A percentile compares a stretch with the other conserved stretches of the same genome.
Evolutionary conservation across 176 grass and related monocot species (phyloP).

Genomic region (Rhynchospora pubera): DNA sequence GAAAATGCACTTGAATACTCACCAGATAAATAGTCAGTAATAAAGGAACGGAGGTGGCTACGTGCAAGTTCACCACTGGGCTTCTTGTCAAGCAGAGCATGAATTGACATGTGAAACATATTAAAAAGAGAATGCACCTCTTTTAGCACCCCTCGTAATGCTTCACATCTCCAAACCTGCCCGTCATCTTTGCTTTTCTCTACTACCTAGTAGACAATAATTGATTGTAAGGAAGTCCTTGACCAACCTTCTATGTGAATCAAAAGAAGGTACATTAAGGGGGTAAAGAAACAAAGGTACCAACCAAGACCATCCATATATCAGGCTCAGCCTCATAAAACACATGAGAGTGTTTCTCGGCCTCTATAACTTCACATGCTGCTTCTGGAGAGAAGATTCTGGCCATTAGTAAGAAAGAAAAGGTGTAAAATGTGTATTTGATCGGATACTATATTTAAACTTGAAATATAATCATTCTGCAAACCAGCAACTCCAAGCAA

Average conservation of each 20-base stretch:
- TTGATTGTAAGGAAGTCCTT: slow-evolving; percentile 1
- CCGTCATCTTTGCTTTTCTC: slow-evolving; percentile 77
- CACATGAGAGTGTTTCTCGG: slow-evolving; percentile 76
- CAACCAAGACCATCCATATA: slow-evolving; percentile 98
- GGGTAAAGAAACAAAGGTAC: slow-evolving; percentile 1
- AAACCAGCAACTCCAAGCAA: neutral
- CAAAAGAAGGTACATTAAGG: neutral
- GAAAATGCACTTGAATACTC: slow-evolving; percentile 14
- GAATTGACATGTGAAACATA: slow-evolving; percentile 75
- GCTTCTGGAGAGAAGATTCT: slow-evolving; percentile 95
- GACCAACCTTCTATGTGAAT: slow-evolving; percentile 19
- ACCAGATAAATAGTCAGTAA: slow-evolving; percentile 94
- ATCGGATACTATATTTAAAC: neutral
- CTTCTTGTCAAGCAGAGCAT: slow-evolving; percentile 75
- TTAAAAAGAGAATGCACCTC: slow-evolving; percentile 81
- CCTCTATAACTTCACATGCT: slow-evolving; percentile 91
- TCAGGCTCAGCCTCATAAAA: slow-evolving; percentile 88
- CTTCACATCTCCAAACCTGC: slow-evolving; percentile 50
- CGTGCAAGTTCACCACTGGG: slow-evolving; percentile 80
- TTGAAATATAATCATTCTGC: neutral
- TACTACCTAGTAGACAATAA: slow-evolving; percentile 49
- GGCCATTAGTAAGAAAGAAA: slow-evolving; percentile 14
- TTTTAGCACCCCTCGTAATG: slow-evolving; percentile 67
- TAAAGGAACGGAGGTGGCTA: slow-evolving; percentile 61
- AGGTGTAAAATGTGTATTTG: neutral